Conservation (phyloP, 2,329 filamentous ascomycete species). For the Alternaria triticimaculans region DNA sequence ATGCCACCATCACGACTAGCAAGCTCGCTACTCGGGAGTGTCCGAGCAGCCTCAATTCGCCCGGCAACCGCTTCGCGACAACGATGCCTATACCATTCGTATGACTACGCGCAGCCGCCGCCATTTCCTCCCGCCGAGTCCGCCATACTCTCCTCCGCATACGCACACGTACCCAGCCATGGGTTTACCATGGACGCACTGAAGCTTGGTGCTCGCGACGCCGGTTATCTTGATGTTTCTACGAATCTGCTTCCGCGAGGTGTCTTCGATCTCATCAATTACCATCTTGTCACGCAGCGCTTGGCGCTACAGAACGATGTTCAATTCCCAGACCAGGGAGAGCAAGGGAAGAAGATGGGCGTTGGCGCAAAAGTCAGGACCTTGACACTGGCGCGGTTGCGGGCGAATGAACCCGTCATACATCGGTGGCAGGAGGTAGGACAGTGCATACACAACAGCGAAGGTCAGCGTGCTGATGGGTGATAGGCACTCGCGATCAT, state of each 20-base stretch:
- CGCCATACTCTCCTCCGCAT: slow-evolving; percentile 80
- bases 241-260: slow-evolving; percentile 81
- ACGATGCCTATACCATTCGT: slow-evolving; percentile 43
- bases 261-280: slow-evolving; percentile 80
- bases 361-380: slow-evolving; percentile 71
- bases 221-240: slow-evolving; percentile 85
- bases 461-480: not conserved
- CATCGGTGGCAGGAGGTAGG: slow-evolving; percentile 83
- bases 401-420: slow-evolving; percentile 75
- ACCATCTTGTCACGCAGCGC: slow-evolving; percentile 74
- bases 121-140: slow-evolving; percentile 74
- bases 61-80: slow-evolving; percentile 22
- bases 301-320: slow-evolving; percentile 61
- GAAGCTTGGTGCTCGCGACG: slow-evolving; percentile 78
- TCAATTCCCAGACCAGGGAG: slow-evolving; percentile 50
- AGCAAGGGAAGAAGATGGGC: slow-evolving; percentile 48
- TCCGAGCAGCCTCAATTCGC: slow-evolving; percentile 31
- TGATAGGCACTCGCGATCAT: slow-evolving; percentile 83
- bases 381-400: slow-evolving; percentile 77
- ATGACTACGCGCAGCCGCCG: slow-evolving; percentile 53
- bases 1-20: slow-evolving; percentile 41
- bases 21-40: slow-evolving; percentile 30
- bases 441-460: slow-evolving; percentile 38
- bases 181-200: slow-evolving; percentile 82
- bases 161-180: slow-evolving; percentile 76